Evolutionary conservation across 176 grass and related monocot genomes (phyloP).

Genomic region (Zoysia pacifica): DNA sequence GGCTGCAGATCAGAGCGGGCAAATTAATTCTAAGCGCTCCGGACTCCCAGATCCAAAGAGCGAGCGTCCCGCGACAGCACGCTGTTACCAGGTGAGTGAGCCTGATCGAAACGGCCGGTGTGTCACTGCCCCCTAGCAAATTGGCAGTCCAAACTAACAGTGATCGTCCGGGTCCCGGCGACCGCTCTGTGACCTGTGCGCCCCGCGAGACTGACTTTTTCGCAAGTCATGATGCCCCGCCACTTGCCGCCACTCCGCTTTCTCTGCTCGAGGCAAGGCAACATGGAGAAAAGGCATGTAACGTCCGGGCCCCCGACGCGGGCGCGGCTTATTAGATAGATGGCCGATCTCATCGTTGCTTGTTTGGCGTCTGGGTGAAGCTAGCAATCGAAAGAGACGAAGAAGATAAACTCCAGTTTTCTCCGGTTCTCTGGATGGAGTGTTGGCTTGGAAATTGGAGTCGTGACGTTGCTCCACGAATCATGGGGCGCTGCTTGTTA

Average conservation of each 20-base stretch:
- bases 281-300: background rate
- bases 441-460: background rate
- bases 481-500: background rate
- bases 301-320: no score
- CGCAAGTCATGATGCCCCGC: background rate
- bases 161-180: background rate
- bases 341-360: background rate
- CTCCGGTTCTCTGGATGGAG: background rate
- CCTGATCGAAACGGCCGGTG: background rate
- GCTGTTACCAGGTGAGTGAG: background rate
- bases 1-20: background rate
- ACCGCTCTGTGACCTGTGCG: background rate
- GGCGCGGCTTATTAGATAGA: background rate
- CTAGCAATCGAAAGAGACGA: background rate
- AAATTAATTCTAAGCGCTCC: background rate
- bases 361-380: background rate
- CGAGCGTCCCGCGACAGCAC: background rate
- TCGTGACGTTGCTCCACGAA: background rate
- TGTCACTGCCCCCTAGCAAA: background rate
- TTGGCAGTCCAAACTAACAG: background rate
- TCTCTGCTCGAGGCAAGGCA: conserved; percentile 6
- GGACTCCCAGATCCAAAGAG: background rate
- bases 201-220: background rate
- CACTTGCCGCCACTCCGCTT: background rate
- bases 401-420: background rate